Percentiles rank a stretch among this genome's conserved stretches.
Conservation (phyloP, 805 yeast species). For the Candida krabiensis region DNA sequence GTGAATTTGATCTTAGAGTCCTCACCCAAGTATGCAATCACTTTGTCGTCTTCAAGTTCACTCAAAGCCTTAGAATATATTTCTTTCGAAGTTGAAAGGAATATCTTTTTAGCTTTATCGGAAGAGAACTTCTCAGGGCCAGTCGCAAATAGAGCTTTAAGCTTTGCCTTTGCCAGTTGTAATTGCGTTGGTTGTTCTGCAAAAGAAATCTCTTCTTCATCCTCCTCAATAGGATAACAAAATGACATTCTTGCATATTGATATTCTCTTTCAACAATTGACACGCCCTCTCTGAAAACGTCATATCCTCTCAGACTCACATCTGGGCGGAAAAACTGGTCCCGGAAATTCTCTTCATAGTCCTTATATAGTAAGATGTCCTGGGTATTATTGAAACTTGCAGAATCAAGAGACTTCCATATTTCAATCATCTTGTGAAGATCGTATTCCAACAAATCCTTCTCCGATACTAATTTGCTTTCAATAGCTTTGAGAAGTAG, state of each 20-base stretch:
- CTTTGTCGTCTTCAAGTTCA: conserved; percentile 55
- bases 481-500: conserved; percentile 60
- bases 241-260: conserved; percentile 47
- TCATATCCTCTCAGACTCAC: conserved; percentile 33
- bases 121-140: conserved; percentile 47
- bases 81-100: conserved; percentile 45
- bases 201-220: conserved; percentile 8
- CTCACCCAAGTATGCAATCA: conserved; percentile 49
- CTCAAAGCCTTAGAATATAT: conserved; percentile 49
- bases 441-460: conserved; percentile 52
- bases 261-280: conserved; percentile 73
- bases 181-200: conserved; percentile 18
- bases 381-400: conserved; percentile 31
- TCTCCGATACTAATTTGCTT: conserved; percentile 48
- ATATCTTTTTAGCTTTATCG: conserved; percentile 44
- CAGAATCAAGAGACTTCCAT: conserved; percentile 57
- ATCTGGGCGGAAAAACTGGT: conserved; percentile 42
- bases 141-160: conserved; percentile 62
- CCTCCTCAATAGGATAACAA: conserved; percentile 32
- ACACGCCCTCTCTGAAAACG: conserved; percentile 48
- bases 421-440: conserved; percentile 51
- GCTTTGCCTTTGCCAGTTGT: conserved; percentile 40
- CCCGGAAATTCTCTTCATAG: conserved; percentile 47
- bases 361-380: conserved; percentile 33
- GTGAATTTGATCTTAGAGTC: conserved; percentile 53